phyloP scores from a whole-genome alignment of 2,329 filamentous ascomycete species.

The Exserohilum rostratum region DNA sequence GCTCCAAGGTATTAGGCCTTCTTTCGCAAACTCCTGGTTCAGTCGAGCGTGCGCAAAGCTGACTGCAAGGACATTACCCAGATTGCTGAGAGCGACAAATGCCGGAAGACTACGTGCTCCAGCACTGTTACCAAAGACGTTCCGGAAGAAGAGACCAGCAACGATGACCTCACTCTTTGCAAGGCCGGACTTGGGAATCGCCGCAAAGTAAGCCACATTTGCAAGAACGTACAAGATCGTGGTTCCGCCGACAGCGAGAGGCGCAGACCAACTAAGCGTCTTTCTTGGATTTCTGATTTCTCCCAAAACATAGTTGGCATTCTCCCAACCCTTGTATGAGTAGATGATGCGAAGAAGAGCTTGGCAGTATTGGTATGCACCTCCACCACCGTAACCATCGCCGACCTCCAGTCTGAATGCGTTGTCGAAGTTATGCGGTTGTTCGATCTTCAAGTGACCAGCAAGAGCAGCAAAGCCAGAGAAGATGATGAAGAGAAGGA shows the following conservation, averaged over 20 bases:
- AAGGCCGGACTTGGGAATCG: slow-evolving; percentile 64
- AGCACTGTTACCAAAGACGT: slow-evolving; percentile 64
- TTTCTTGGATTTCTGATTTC: slow-evolving; percentile 63
- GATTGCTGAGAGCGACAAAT: slow-evolving; percentile 65
- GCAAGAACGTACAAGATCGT: slow-evolving; percentile 68
- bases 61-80: slow-evolving; percentile 67
- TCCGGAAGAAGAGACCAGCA: slow-evolving; percentile 66
- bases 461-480: slow-evolving; percentile 54
- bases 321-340: slow-evolving; percentile 62
- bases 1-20: slow-evolving; percentile 70
- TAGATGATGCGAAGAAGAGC: slow-evolving; percentile 65
- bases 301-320: slow-evolving; percentile 64
- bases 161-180: slow-evolving; percentile 65
- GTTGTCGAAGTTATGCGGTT: slow-evolving; percentile 64
- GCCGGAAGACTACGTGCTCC: slow-evolving; percentile 52
- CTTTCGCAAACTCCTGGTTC: slow-evolving; percentile 72
- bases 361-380: slow-evolving; percentile 57
- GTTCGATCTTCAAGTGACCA: slow-evolving; percentile 44
- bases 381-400: slow-evolving; percentile 43
- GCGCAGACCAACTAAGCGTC: slow-evolving; percentile 63
- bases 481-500: slow-evolving; percentile 66
- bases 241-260: slow-evolving; percentile 63
- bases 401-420: slow-evolving; percentile 57
- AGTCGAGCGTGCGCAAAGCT: slow-evolving; percentile 65
- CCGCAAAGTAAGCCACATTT: slow-evolving; percentile 70